Evolutionary conservation across 2,329 filamentous ascomycete species (phyloP).

Genomic region (Phialemonium atrogriseum): DNA sequence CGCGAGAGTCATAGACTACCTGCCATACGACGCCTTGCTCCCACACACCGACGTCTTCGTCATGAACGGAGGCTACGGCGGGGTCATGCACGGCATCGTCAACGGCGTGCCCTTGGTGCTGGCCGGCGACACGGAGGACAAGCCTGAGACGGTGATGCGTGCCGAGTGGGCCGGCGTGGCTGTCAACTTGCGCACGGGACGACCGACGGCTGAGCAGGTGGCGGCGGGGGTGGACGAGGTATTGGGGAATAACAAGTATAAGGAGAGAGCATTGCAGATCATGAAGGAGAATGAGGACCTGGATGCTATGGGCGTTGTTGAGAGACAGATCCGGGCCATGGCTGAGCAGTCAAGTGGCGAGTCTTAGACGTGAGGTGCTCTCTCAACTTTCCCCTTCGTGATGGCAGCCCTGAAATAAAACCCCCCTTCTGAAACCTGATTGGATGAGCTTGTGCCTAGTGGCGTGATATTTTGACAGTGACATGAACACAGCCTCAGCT

Average conservation of each 20-base stretch:
- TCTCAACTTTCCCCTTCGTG: no score
- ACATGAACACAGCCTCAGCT: no score
- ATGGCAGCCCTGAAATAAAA: no score
- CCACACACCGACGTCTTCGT: constrained; percentile 35
- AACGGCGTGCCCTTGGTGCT: constrained; percentile 38
- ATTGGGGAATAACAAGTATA: background rate
- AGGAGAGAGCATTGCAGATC: background rate
- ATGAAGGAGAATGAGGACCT: background rate
- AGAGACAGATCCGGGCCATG: no score
- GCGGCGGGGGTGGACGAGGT: constrained; percentile 8
- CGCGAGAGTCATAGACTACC: constrained; percentile 33
- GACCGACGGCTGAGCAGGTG: constrained; percentile 6
- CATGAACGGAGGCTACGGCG: constrained; percentile 40
- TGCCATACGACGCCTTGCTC: constrained; percentile 38
- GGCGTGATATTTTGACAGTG: no score
- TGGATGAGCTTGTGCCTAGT: no score
- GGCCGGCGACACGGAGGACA: constrained; percentile 31
- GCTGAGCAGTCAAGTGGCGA: no score
- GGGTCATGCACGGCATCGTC: constrained; percentile 32
- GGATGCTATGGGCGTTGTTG: no score
- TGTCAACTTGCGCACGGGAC: constrained; percentile 29
- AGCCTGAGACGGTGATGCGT: constrained; percentile 30
- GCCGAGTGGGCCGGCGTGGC: constrained; percentile 35
- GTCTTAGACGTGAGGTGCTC: no score
- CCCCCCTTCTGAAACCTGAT: no score